Evolutionary conservation across 225 moss, liverwort and hornwort species (phyloP).

Genomic region (Takakia lepidozioides): DNA sequence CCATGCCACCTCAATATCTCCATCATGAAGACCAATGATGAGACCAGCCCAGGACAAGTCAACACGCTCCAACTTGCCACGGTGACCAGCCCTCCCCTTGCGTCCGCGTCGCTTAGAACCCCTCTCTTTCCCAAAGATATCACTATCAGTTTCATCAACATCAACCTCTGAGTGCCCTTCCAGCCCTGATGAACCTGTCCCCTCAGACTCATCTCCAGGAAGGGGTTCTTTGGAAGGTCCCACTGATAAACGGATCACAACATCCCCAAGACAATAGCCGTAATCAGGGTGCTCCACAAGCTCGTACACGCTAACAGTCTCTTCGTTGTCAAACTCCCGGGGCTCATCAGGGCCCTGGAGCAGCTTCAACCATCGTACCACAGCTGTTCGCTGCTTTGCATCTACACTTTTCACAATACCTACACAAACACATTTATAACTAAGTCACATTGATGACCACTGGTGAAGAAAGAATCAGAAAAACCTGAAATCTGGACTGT

Average conservation of each 20-base stretch:
- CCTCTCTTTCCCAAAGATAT: conserved; percentile 17
- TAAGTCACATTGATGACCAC: neutral
- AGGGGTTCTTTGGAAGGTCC: conserved; percentile 23
- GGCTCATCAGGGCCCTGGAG: conserved; percentile 64
- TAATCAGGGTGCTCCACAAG: conserved; percentile 93
- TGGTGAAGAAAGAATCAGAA: too few species aligned
- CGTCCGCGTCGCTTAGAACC: conserved; percentile 14
- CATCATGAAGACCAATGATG: conserved; percentile 80
- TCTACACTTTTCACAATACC: conserved; percentile 83
- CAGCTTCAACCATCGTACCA: conserved; percentile 79
- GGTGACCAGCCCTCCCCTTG: conserved; percentile 15
- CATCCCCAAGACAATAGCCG: conserved; percentile 87
- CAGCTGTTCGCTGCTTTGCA: conserved; percentile 82
- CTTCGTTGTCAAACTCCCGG: conserved; percentile 77
- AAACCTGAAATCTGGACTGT: too few species aligned
- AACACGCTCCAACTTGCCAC: conserved; percentile 12
- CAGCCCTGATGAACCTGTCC: conserved; percentile 25
- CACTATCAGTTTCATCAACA: conserved; percentile 29
- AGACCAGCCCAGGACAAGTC: conserved; percentile 94
- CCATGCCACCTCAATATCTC: conserved; percentile 97
- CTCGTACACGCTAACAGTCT: conserved; percentile 95
- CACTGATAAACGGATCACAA: conserved; percentile 79
- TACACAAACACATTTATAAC: conserved; percentile 2
- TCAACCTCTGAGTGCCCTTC: conserved; percentile 47
- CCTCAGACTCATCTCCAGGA: conserved; percentile 31